Evolutionary conservation across 2,329 filamentous ascomycete species (phyloP), one percentile per base, ranked within the genome.

Genomic region (Penicillium crustosum): DNA sequence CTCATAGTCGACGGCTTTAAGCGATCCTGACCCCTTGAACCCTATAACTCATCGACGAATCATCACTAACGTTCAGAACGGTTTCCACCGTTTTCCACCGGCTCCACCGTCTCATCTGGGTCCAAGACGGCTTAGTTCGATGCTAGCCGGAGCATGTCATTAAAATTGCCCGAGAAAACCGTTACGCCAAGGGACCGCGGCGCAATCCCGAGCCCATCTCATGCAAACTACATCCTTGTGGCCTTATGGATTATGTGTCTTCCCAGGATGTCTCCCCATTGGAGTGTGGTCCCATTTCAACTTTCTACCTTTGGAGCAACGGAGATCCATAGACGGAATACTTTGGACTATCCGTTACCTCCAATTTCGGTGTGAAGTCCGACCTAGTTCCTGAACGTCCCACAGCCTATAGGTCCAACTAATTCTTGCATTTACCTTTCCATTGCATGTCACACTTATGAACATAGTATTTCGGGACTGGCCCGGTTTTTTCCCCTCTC

Each of bases 121-220:
- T 60, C 60, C 58, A 49, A 48, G 55, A 58, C 35, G 43, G 58
- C 55, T 53, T 67, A 64, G 64, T 49, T 62, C 61, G 64, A 65
- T 61, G 59, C 61, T 65, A 63, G 59, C 12, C 31, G 5, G 58
- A 58, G 57, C 60, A 64, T 66, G 61, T 63, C 63, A 63, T 65
- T 61, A 57, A 47, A 53, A 47, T 55, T 48, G 53, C 33, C 55
- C 56, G 53, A 57, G 51, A 70, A 70, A 71, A 65, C 69, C 70
- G 70, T 74, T 73, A 69, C 59, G 64, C 70, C 68, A 69, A 69
- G 63, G 58, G n/a, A 21, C 12, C 29, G 41, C 15, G 55, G 43
- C 38, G 60, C 58, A 63, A 61, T 71, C 57, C 62, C 65, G 38
- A 62, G 67, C 68, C 65, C 43, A 53, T 59, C 27, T 4, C 27